Base-by-base conservation (phyloP, 140 eudicot genomes). In the Flaveria floridana region DNA sequence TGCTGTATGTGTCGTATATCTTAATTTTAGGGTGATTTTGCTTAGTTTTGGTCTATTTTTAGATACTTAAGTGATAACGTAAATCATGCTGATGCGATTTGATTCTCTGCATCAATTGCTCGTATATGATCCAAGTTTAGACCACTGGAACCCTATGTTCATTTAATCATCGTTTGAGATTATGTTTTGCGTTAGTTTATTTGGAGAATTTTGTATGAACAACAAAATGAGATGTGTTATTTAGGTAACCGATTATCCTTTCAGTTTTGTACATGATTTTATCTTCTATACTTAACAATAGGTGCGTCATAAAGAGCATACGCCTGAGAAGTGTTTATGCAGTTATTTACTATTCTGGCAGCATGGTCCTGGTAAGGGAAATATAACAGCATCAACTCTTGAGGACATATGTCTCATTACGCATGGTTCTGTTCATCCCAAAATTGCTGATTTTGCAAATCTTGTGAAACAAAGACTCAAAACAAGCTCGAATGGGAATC, bases 291-390 rank as follows among this genome's bases (percentile, higher is more conserved):
- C 26, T 76, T 58, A 67, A 71, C 64, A 68, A 72, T 70, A 91
- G 96, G 90, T 88, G 79, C 48, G 61, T 46, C 80, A 28, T 41
- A 71, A 75, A 82, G 82, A 82, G 65, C 97, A 91, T 78, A 46
- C 74, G 3, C 70, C 84, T 44, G 78, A 56, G 44, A 81, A 81
- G 76, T 91, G 97, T 58, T 7, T 53, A 56, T 91, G 97, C 85
- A 67, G 75, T 51, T 88, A 83, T 73, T 44, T 86, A 70, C 70
- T 91, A 23, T 76, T 44, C 62, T 91, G 97, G 97, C 80, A 70
- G 74, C 90, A 88, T 81, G 97, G 96, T 53, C 96, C 89, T 15
- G 70, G 37, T n/a, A 68, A 64, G 62, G 95, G 89, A 41, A 79
- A 70, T 70, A 37, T 86, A 26, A 83, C 90, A 7, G 59, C 82